These are phyloP conservation scores for Thielaviopsis populi DNA, from an alignment of 2,329 filamentous ascomycete species.

Conservation along the genomic window DNA sequence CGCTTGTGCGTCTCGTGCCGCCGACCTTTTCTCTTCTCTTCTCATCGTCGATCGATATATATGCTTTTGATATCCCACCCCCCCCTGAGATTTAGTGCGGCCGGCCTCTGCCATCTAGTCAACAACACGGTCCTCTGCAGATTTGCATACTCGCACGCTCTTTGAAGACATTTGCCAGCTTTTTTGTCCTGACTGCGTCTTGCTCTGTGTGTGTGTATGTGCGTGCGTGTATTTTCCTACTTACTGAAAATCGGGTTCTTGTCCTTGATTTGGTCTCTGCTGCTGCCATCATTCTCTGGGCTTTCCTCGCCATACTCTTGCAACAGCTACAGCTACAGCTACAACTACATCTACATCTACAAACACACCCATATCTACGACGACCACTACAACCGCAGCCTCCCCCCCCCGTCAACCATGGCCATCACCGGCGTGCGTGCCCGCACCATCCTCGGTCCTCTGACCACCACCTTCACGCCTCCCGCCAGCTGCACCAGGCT, in stretches of 20 bases:
- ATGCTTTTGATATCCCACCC: constrained; percentile 1
- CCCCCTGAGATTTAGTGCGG: background rate
- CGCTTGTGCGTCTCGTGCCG: background rate
- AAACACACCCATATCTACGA: too few species aligned
- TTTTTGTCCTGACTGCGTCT: background rate
- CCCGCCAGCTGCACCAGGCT: constrained; percentile 15
- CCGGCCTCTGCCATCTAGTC: background rate
- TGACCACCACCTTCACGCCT: constrained; percentile 18
- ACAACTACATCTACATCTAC: too few species aligned
- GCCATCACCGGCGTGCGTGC: constrained; percentile 12
- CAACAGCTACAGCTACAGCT: too few species aligned
- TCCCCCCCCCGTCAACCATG: constrained; percentile 10
- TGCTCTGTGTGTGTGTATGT: background rate
- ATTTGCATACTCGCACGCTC: background rate
- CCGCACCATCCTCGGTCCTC: constrained; percentile 17
- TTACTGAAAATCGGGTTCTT: too few species aligned
- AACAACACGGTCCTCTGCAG: background rate
- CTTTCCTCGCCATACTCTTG: too few species aligned
- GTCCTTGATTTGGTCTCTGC: too few species aligned
- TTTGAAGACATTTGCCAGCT: background rate
- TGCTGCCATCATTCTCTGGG: too few species aligned
- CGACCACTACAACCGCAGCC: too few species aligned
- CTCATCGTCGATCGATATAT: constrained; percentile 3
- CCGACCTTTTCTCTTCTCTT: background rate
- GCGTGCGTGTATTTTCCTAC: too few species aligned